These are phyloP conservation scores for Serpula lacrymans DNA, from an alignment of 768 basidiomycete species.

Conservation along the genomic window DNA sequence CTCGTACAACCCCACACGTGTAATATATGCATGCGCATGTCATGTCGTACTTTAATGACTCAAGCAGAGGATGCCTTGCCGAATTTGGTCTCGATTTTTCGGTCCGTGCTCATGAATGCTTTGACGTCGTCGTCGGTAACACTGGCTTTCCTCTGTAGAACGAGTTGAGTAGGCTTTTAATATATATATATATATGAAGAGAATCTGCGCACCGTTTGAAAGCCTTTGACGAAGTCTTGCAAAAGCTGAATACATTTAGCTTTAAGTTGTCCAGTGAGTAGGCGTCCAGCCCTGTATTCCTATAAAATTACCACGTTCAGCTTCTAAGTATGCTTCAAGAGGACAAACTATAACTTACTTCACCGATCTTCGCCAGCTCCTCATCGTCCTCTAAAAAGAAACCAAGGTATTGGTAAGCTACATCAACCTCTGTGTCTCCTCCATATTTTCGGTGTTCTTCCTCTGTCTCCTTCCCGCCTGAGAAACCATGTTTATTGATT, in stretches of 20 bases:
- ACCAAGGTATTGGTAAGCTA: conserved; percentile 89
- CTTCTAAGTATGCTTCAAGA: neutral
- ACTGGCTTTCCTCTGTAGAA: conserved; percentile 64
- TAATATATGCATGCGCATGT: no score
- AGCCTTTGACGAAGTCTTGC: conserved; percentile 78
- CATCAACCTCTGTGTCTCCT: conserved; percentile 93
- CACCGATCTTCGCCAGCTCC: conserved; percentile 72
- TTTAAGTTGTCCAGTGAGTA: conserved; percentile 92
- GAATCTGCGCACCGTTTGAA: conserved; percentile 65
- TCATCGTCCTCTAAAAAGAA: conserved; percentile 97
- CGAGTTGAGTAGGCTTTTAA: conserved; percentile 6
- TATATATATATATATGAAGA: neutral
- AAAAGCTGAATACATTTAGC: conserved; percentile 78
- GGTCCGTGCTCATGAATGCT: conserved; percentile 75
- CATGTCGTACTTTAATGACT: no score
- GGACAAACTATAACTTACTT: conserved; percentile 43
- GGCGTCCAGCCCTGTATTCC: conserved; percentile 88
- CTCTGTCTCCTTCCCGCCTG: conserved; percentile 92
- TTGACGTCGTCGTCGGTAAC: conserved; percentile 76
- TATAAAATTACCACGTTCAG: conserved; percentile 26
- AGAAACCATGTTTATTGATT: conserved; percentile 94
- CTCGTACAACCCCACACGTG: no score
- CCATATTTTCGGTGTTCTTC: conserved; percentile 89
- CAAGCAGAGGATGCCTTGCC: conserved; percentile 38
- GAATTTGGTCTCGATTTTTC: conserved; percentile 66